phyloP scores from a whole-genome alignment of 306 rosid species.

The Castanea mollissima region DNA sequence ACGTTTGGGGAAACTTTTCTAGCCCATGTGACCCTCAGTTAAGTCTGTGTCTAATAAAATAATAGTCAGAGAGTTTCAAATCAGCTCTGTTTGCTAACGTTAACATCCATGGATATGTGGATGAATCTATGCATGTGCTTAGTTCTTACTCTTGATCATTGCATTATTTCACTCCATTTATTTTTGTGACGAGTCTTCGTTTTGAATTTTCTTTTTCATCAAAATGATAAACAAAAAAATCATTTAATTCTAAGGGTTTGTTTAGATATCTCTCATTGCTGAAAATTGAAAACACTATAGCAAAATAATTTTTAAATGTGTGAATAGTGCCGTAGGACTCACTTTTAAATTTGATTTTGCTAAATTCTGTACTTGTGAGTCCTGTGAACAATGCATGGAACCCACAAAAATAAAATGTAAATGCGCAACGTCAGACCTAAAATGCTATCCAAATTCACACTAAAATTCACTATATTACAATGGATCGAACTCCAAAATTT shows the following conservation, averaged over 20 bases:
- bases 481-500: not conserved
- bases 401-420: no score
- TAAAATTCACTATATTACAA: not conserved
- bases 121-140: not conserved
- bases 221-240: not conserved
- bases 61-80: conserved; percentile 23
- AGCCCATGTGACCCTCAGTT: conserved; percentile 71
- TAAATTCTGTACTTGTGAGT: no score
- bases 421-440: no score
- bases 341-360: no score
- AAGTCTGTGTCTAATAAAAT: not conserved
- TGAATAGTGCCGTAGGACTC: no score
- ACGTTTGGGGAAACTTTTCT: conserved; percentile 51
- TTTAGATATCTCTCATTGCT: no score
- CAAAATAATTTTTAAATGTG: no score
- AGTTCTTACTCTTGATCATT: not conserved
- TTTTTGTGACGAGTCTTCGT: not conserved
- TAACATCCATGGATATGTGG: not conserved
- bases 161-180: not conserved
- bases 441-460: no score
- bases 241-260: no score
- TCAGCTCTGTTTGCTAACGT: not conserved
- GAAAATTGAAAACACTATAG: no score
- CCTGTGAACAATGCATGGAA: no score
- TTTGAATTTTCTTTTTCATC: not conserved